A percentile compares a stretch with the other conserved stretches of the same genome.
Evolutionary conservation across 176 grass and related monocot genomes (phyloP).

Genomic region (Thinopyrum elongatum): DNA sequence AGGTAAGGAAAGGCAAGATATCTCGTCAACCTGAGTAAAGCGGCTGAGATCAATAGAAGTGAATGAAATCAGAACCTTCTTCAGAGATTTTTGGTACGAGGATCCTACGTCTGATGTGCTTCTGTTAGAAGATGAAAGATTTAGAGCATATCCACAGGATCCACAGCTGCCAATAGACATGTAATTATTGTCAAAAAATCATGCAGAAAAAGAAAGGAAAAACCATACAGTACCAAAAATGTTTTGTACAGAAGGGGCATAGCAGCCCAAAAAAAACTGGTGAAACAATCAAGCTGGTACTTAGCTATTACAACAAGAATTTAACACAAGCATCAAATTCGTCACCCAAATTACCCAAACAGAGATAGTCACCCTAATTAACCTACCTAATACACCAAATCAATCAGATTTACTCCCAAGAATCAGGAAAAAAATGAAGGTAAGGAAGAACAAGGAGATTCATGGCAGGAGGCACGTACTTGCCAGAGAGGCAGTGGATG

Average conservation of each 20-base stretch:
- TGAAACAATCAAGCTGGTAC: background rate
- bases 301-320: no score
- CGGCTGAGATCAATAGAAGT: constrained; percentile 62
- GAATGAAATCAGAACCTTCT: constrained; percentile 57
- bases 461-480: background rate
- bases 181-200: constrained; percentile 13
- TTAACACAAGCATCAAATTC: background rate
- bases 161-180: constrained; percentile 50
- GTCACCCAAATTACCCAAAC: background rate
- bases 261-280: background rate
- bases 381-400: no score
- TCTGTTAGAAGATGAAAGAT: constrained; percentile 62
- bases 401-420: no score
- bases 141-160: constrained; percentile 62
- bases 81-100: constrained; percentile 55
- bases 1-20: constrained; percentile 47
- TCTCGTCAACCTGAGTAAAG: constrained; percentile 59
- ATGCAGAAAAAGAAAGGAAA: background rate
- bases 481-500: constrained; percentile 59
- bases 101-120: constrained; percentile 50
- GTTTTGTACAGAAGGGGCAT: background rate
- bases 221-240: background rate
- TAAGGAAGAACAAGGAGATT: background rate
- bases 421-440: no score
- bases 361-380: no score